Percentiles rank a stretch among this genome's conserved stretches.
phyloP scores from a whole-genome alignment of 78 protist species.

The Goniomonas avonlea region DNA sequence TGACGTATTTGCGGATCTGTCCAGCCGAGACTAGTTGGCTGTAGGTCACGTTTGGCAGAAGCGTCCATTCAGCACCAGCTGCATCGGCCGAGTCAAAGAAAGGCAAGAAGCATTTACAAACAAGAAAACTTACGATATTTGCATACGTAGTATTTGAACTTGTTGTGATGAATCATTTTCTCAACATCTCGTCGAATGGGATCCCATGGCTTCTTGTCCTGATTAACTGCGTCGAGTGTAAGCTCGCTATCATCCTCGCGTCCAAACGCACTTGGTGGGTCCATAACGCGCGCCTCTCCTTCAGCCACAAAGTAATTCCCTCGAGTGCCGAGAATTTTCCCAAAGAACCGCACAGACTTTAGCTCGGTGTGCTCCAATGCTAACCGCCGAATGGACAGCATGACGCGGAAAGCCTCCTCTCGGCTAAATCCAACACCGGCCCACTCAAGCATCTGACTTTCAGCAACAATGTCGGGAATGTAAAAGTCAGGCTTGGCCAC shows the following conservation, averaged over 20 bases:
- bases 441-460: not conserved
- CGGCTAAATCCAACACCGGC: not conserved
- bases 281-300: too few species aligned
- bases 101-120: too few species aligned
- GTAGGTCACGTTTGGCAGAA: constrained; percentile 38
- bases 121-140: too few species aligned
- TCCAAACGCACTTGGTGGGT: too few species aligned
- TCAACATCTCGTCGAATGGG: too few species aligned
- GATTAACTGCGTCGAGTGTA: too few species aligned
- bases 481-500: too few species aligned
- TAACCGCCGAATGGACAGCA: not conserved
- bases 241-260: too few species aligned
- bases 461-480: not conserved
- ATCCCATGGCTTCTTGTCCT: too few species aligned
- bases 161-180: not conserved
- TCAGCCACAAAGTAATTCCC: constrained; percentile 2
- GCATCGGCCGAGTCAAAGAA: too few species aligned
- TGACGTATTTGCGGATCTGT: constrained; percentile 22
- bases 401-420: not conserved
- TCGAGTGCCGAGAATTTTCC: not conserved
- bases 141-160: constrained; percentile 10
- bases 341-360: constrained; percentile 8
- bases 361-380: not conserved
- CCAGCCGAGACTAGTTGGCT: constrained; percentile 23
- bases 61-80: constrained; percentile 1